These are phyloP conservation scores for Hyaloscypha finlandica DNA, from an alignment of 495 filamentous ascomycete species.

Conservation along the genomic window DNA sequence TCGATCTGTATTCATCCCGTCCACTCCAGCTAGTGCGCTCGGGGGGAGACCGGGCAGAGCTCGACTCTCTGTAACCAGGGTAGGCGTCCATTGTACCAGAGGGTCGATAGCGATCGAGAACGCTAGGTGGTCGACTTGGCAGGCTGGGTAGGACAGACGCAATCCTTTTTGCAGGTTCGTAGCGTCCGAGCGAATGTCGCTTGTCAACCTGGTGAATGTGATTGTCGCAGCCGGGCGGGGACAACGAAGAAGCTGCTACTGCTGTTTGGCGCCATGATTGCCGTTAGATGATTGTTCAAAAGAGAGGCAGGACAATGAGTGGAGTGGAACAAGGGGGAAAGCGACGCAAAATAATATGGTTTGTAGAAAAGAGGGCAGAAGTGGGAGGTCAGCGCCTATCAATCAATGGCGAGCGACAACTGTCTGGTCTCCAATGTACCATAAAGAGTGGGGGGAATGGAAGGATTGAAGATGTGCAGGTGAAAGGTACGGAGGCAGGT, in stretches of 20 bases:
- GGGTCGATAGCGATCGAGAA: not conserved
- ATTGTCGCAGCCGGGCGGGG: conserved; percentile 22
- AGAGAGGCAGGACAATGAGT: conserved; percentile 22
- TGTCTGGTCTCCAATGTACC: conserved; percentile 24
- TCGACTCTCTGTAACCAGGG: conserved; percentile 29
- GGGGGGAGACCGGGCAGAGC: conserved; percentile 49
- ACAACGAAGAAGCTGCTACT: conserved; percentile 24
- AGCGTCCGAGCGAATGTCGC: conserved; percentile 19
- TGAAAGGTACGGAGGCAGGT: conserved; percentile 31
- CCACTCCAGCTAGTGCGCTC: conserved; percentile 49
- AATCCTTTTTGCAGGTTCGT: conserved; percentile 19
- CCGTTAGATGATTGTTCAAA: conserved; percentile 39
- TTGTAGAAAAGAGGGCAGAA: conserved; percentile 25
- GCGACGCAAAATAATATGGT: conserved; percentile 26
- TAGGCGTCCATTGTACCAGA: conserved; percentile 30
- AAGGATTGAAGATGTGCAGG: conserved; percentile 31
- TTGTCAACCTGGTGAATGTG: conserved; percentile 30
- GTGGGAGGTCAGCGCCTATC: conserved; percentile 30
- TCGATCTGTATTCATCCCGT: conserved; percentile 48
- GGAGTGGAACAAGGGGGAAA: conserved; percentile 17
- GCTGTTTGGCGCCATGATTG: conserved; percentile 39
- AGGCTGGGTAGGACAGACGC: not conserved
- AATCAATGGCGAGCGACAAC: conserved; percentile 35
- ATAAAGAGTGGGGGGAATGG: conserved; percentile 30
- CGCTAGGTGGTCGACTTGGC: not conserved